Percentiles rank a stretch among this genome's conserved stretches.
Conservation (phyloP, 2,329 filamentous ascomycete species). For the Zasmidium angulare region DNA sequence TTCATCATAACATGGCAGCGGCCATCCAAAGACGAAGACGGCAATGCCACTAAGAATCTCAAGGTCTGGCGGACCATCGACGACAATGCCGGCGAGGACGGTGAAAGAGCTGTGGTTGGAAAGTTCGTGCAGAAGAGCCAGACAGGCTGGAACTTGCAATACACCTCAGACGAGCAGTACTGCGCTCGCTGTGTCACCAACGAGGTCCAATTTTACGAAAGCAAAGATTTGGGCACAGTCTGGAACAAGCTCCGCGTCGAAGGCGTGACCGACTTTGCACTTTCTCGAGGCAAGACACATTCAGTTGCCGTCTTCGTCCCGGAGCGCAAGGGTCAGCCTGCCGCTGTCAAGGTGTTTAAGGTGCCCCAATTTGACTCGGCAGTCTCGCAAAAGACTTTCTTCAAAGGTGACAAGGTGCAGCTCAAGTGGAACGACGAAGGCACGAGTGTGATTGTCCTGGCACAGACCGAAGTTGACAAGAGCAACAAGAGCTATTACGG, state of each 20-base stretch:
- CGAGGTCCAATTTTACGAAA: constrained; percentile 96
- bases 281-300: constrained; percentile 86
- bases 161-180: constrained; percentile 88
- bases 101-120: constrained; percentile 72
- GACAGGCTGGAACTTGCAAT: constrained; percentile 96
- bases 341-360: constrained; percentile 89
- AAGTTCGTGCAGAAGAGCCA: constrained; percentile 94
- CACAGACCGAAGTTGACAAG: constrained; percentile 97
- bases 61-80: constrained; percentile 92
- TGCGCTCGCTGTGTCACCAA: constrained; percentile 94
- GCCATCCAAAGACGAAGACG: constrained; percentile 85
- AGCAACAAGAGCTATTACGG: constrained; percentile 99
- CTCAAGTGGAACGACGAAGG: constrained; percentile 96
- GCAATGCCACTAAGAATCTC: constrained; percentile 91
- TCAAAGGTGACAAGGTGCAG: constrained; percentile 98
- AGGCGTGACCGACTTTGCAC: constrained; percentile 82
- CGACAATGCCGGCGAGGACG: constrained; percentile 58
- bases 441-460: constrained; percentile 87
- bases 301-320: constrained; percentile 93
- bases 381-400: constrained; percentile 97
- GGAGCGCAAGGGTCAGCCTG: constrained; percentile 90
- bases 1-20: constrained; percentile 98
- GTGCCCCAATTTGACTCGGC: constrained; percentile 81
- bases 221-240: constrained; percentile 76
- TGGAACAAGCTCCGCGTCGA: constrained; percentile 96